Evolutionary conservation across 192 early-diverging fungal genomes (phyloP).

Genomic region (Glomus cerebriforme): DNA sequence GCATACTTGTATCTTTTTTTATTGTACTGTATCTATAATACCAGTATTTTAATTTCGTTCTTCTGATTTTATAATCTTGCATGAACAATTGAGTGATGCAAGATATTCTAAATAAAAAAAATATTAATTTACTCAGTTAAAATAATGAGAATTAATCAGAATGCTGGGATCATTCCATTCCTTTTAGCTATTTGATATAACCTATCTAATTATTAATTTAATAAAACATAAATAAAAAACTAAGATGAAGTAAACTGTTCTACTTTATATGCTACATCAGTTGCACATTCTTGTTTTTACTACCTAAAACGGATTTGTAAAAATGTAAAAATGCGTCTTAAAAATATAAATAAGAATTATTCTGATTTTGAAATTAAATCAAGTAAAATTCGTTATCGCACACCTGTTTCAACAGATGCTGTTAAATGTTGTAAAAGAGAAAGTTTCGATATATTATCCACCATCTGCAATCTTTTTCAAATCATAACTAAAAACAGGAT

Average conservation of each 20-base stretch:
- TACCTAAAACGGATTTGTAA: conserved; percentile 84
- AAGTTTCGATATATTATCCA: conserved; percentile 53
- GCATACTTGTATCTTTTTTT: too few species aligned
- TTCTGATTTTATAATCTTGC: too few species aligned
- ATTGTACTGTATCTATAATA: too few species aligned
- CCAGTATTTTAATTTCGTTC: too few species aligned
- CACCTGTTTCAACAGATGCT: conserved; percentile 78
- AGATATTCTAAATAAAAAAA: too few species aligned
- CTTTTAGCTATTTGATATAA: conserved; percentile 61
- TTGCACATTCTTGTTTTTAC: conserved; percentile 84
- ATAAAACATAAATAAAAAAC: background rate
- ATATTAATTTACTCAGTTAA: too few species aligned
- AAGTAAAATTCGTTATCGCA: background rate
- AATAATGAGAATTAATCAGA: too few species aligned
- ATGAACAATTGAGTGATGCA: too few species aligned
- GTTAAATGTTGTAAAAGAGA: conserved; percentile 77
- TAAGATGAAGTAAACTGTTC: background rate
- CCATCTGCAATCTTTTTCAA: conserved; percentile 58
- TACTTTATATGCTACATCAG: conserved; percentile 61
- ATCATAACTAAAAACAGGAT: conserved; percentile 58
- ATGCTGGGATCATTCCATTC: conserved; percentile 81
- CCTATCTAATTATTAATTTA: conserved; percentile 49
- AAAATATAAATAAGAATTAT: background rate
- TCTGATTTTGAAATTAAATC: background rate
- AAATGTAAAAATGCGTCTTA: conserved; percentile 67